Conservation (phyloP, 176 grass and related monocot genomes). For the Puya raimondii region DNA sequence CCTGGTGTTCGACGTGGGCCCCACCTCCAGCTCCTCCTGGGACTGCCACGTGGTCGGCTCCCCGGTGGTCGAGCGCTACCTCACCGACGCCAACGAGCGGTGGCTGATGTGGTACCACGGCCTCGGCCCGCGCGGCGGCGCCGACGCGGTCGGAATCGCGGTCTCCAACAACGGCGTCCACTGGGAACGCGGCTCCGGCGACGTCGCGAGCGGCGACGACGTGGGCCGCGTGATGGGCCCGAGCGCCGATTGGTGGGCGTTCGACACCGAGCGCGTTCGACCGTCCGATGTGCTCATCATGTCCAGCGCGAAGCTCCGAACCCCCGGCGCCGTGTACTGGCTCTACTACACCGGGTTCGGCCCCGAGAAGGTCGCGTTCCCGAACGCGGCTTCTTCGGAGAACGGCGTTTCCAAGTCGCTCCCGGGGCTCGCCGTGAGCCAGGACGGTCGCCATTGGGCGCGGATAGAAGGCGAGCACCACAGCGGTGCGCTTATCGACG, state of each 20-base stretch:
- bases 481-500: conserved; percentile 51
- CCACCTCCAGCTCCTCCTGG: conserved; percentile 21
- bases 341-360: conserved; percentile 79
- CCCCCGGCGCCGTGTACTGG: conserved; percentile 63
- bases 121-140: conserved; percentile 12
- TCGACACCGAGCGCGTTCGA: conserved; percentile 51
- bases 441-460: conserved; percentile 87
- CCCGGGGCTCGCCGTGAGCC: conserved; percentile 72
- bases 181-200: conserved; percentile 33
- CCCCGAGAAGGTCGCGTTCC: conserved; percentile 30
- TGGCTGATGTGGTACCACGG: conserved; percentile 70
- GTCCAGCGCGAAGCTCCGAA: conserved; percentile 35
- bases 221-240: conserved; percentile 33
- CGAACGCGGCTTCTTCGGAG: conserved; percentile 8
- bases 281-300: conserved; percentile 73
- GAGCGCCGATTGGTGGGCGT: conserved; percentile 78
- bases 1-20: background rate
- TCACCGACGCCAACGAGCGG: conserved; percentile 19
- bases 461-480: conserved; percentile 82
- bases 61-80: conserved; percentile 58
- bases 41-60: conserved; percentile 27
- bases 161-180: conserved; percentile 53
- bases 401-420: conserved; percentile 26
- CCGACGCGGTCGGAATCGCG: conserved; percentile 35
- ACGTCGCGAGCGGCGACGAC: conserved; percentile 2